phyloP scores from a whole-genome alignment of 257 asterid genomes.

The Asclepias syriaca region DNA sequence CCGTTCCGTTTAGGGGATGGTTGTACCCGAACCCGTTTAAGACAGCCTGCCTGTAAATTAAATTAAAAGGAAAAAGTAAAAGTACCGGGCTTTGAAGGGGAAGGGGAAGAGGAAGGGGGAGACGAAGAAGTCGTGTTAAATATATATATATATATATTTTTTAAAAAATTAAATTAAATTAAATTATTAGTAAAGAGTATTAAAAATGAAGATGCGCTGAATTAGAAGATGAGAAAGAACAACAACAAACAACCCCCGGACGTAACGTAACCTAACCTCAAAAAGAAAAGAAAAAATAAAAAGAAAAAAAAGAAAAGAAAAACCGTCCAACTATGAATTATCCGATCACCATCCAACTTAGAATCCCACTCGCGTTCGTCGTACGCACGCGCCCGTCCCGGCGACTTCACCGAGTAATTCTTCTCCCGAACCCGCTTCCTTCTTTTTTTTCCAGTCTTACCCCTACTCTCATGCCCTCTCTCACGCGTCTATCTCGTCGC shows the following conservation, averaged over 20 bases:
- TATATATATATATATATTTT: no score
- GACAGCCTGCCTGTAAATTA: not conserved
- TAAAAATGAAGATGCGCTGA: not conserved
- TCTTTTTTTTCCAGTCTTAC: constrained; percentile 12
- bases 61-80: no score
- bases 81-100: no score
- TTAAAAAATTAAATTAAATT: no score
- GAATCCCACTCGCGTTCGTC: constrained; percentile 20
- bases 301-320: no score
- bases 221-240: not conserved
- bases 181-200: not conserved
- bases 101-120: no score
- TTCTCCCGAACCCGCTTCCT: not conserved
- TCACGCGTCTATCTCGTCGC: constrained; percentile 29
- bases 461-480: constrained; percentile 21
- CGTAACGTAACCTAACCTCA: constrained; percentile 10
- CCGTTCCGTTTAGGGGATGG: not conserved
- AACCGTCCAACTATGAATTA: constrained; percentile 26
- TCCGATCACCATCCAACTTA: constrained; percentile 21
- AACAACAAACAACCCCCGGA: not conserved
- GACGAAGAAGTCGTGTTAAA: not conserved
- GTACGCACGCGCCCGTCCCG: constrained; percentile 31
- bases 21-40: not conserved
- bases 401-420: constrained; percentile 26
- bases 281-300: no score